Conservation (phyloP, 176 grass and related monocot genomes). For the Zoysia japonica region DNA sequence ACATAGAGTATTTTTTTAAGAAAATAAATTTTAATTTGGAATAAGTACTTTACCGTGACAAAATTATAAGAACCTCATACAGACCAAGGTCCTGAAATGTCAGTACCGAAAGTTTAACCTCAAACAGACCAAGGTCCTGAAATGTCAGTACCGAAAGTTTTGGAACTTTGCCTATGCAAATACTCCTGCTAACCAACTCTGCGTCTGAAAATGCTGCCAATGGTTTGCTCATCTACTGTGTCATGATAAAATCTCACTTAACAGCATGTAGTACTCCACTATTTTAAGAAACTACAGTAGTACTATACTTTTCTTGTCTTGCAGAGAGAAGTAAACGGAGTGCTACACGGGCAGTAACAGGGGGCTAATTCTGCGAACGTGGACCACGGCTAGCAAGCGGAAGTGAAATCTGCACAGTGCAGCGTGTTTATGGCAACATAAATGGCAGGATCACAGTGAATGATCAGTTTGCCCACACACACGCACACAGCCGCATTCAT, state of each 20-base stretch:
- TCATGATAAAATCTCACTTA: background rate
- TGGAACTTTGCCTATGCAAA: background rate
- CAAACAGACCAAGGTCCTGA: background rate
- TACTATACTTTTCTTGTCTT: no score
- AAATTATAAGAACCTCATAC: background rate
- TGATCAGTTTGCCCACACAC: slow-evolving; percentile 51
- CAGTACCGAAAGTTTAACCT: background rate
- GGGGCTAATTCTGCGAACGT: slow-evolving; percentile 13
- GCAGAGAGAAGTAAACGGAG: no score
- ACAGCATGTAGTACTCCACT: no score
- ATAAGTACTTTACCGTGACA: no score
- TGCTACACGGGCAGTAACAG: no score
- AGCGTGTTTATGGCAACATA: slow-evolving; percentile 47
- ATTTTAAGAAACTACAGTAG: no score
- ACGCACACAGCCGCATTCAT: slow-evolving; percentile 39
- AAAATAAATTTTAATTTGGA: no score
- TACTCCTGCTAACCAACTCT: background rate
- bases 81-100: background rate
- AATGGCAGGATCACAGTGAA: slow-evolving; percentile 64
- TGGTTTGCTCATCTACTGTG: background rate
- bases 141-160: background rate
- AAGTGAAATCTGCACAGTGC: slow-evolving; percentile 34
- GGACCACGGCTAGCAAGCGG: background rate
- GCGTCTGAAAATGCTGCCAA: background rate
- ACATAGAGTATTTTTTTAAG: no score